Conservation (phyloP, 2,329 filamentous ascomycete species). For the Talaromyces sp. region DNA sequence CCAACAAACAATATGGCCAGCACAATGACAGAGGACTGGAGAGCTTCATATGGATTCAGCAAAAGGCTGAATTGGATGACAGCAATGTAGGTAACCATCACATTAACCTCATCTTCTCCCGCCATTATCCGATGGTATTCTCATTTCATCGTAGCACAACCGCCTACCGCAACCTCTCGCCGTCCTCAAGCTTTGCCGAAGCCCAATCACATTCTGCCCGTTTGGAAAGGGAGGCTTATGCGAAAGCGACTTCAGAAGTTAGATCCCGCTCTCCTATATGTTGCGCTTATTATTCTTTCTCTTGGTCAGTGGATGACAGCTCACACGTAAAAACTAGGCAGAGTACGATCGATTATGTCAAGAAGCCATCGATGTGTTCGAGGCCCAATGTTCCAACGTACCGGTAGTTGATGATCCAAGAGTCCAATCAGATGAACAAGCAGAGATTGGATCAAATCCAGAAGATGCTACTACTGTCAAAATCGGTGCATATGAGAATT, state of each 20-base stretch:
- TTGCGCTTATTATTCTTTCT: not conserved
- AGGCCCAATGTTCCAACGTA: constrained; percentile 20
- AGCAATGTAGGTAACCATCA: constrained; percentile 48
- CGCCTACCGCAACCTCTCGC: constrained; percentile 44
- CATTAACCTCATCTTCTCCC: not conserved
- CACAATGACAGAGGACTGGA: constrained; percentile 42
- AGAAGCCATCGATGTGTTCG: constrained; percentile 33
- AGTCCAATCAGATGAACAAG: constrained; percentile 19
- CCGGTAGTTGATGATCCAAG: constrained; percentile 22
- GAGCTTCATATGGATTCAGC: constrained; percentile 49
- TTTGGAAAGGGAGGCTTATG: constrained; percentile 51
- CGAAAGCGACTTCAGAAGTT: constrained; percentile 35
- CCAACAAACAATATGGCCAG: not conserved
- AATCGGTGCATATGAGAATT: constrained; percentile 55
- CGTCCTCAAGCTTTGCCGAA: constrained; percentile 42
- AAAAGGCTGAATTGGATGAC: constrained; percentile 61
- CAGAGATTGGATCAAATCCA: constrained; percentile 24
- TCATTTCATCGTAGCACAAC: constrained; percentile 38
- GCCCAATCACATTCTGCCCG: constrained; percentile 57
- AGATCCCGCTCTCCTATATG: constrained; percentile 10
- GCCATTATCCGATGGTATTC: not conserved
- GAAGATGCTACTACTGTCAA: constrained; percentile 26
- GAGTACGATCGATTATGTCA: constrained; percentile 48
- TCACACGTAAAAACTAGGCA: constrained; percentile 44
- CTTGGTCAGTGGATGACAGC: constrained; percentile 1